Percentiles rank a stretch among this genome's conserved stretches.
Evolutionary conservation across 371 early-diverging fungal genomes (phyloP).

Genomic region (Cokeromyces recurvatus): DNA sequence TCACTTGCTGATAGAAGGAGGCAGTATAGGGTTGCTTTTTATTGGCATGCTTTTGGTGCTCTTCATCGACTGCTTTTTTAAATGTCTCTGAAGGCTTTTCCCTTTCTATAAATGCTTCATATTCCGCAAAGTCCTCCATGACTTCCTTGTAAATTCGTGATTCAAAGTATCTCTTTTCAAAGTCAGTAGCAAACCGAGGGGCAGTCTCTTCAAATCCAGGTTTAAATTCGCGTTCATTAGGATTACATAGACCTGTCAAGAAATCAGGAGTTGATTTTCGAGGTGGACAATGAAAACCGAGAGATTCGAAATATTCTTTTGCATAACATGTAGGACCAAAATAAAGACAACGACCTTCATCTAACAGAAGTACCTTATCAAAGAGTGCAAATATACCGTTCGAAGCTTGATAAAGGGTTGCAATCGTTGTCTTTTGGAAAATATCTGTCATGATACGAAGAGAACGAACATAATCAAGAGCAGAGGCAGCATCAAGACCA

Average conservation of each 20-base stretch:
- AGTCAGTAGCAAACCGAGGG: slow-evolving; percentile 44
- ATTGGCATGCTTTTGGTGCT: slow-evolving; percentile 55
- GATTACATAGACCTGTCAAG: no score
- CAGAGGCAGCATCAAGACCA: no score
- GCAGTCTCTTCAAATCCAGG: slow-evolving; percentile 49
- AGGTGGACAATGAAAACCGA: slow-evolving; percentile 66
- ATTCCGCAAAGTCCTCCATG: slow-evolving; percentile 36
- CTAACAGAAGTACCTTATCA: slow-evolving; percentile 60
- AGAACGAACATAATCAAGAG: no score
- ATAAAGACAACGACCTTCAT: slow-evolving; percentile 60
- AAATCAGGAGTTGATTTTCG: slow-evolving; percentile 80
- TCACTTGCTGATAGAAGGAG: slow-evolving; percentile 59
- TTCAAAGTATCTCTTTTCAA: slow-evolving; percentile 45
- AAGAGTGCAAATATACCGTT: slow-evolving; percentile 61
- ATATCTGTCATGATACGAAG: no score
- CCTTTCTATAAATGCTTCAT: slow-evolving; percentile 29
- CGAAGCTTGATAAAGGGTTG: slow-evolving; percentile 60
- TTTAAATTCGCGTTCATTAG: slow-evolving; percentile 56
- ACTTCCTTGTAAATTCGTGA: slow-evolving; percentile 31
- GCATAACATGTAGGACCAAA: slow-evolving; percentile 53
- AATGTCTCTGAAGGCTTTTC: slow-evolving; percentile 44
- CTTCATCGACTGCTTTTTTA: slow-evolving; percentile 49
- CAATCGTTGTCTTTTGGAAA: slow-evolving; percentile 51
- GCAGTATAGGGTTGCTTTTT: slow-evolving; percentile 56
- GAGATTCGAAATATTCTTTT: slow-evolving; percentile 43